Percentiles rank a stretch among this genome's conserved stretches.
Conservation (phyloP, 2,329 filamentous ascomycete species). For the Lojkania enalia region DNA sequence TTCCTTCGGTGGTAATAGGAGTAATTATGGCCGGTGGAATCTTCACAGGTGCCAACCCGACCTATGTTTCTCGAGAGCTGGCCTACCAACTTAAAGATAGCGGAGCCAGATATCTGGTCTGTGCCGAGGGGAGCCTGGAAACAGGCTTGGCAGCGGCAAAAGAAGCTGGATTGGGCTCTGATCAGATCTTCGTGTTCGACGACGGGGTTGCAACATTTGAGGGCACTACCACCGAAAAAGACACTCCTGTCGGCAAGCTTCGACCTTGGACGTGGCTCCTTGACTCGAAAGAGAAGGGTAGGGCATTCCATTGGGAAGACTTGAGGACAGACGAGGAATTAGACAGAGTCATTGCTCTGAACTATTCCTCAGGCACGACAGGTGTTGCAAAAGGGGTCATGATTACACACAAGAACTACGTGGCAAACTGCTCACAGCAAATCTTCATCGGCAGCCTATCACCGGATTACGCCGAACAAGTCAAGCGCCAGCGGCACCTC, state of each 20-base stretch:
- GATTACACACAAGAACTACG: slow-evolving; percentile 76
- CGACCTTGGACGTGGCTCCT: slow-evolving; percentile 68
- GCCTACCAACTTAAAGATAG: slow-evolving; percentile 76
- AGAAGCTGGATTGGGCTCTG: slow-evolving; percentile 57
- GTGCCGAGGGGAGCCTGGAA: slow-evolving; percentile 62
- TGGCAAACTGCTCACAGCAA: slow-evolving; percentile 69
- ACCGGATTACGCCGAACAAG: slow-evolving; percentile 54
- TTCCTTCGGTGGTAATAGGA: slow-evolving; percentile 70
- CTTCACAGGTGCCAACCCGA: slow-evolving; percentile 75
- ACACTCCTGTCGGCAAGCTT: slow-evolving; percentile 46
- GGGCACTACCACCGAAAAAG: slow-evolving; percentile 38
- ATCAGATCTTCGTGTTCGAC: slow-evolving; percentile 69
- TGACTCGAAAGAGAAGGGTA: slow-evolving; percentile 51
- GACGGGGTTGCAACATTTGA: slow-evolving; percentile 53
- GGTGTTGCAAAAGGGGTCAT: slow-evolving; percentile 83
- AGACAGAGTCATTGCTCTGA: slow-evolving; percentile 66
- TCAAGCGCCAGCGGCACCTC: slow-evolving; percentile 52
- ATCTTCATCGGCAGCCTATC: slow-evolving; percentile 52
- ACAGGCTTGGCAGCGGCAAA: slow-evolving; percentile 69
- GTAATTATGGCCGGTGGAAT: slow-evolving; percentile 76
- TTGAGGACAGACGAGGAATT: slow-evolving; percentile 54
- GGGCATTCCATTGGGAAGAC: slow-evolving; percentile 66
- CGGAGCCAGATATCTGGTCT: slow-evolving; percentile 67
- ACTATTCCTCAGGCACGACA: slow-evolving; percentile 80
- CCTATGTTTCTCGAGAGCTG: slow-evolving; percentile 69